These are phyloP conservation scores for Theobroma cacao DNA, from an alignment of 345 rosid species.

Conservation along the genomic window DNA sequence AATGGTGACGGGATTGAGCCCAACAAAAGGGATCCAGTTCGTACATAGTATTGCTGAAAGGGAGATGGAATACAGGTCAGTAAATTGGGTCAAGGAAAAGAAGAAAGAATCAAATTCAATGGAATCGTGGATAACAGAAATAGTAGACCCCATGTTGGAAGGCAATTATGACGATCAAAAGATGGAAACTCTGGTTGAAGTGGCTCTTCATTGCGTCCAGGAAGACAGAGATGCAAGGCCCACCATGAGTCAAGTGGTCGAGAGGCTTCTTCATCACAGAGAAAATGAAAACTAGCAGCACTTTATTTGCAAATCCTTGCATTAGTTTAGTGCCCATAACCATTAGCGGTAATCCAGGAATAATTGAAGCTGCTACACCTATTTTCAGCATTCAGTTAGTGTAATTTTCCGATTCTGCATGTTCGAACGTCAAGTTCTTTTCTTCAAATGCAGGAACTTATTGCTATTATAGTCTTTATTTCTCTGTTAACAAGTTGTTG, in stretches of 20 bases:
- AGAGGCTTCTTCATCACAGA: conserved; percentile 16
- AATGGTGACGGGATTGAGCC: conserved; percentile 24
- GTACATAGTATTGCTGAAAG: background rate
- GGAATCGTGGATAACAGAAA: conserved; percentile 13
- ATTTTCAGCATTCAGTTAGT: no score
- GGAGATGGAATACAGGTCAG: background rate
- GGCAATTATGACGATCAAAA: background rate
- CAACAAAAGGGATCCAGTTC: background rate
- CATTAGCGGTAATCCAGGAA: background rate
- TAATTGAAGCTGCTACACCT: background rate
- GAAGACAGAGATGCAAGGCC: conserved; percentile 29
- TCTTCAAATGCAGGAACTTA: no score
- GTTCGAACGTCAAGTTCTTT: no score
- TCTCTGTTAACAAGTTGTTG: no score
- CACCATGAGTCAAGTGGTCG: conserved; percentile 27
- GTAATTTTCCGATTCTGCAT: no score
- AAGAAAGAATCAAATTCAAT: background rate
- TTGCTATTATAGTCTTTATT: no score
- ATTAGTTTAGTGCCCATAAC: background rate
- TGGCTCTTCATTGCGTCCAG: conserved; percentile 24
- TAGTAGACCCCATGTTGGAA: conserved; percentile 23
- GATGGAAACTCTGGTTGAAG: conserved; percentile 14
- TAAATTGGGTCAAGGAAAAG: conserved; percentile 15
- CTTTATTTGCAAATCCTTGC: background rate
- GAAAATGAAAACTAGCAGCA: background rate